Evolutionary conservation across 2,329 filamentous ascomycete species (phyloP), one percentile per base, ranked within the genome.

Genomic region (Colletotrichum godetiae): DNA sequence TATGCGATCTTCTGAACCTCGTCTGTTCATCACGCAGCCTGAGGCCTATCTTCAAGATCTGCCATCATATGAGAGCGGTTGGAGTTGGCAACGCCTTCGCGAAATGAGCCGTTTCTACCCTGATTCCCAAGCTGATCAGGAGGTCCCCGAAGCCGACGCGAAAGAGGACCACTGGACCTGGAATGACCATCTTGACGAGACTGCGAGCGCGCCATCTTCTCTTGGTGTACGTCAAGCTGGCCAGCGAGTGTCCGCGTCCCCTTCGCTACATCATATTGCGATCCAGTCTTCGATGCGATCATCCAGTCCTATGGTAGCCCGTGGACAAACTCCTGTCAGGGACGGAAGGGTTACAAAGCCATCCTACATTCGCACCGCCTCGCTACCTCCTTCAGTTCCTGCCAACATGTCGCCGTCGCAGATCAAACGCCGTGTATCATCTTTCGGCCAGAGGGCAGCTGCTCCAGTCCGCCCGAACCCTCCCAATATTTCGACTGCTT

Each of bases 21-120:
- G 93, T 10, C 87, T 96, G 13, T 96, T 93, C 81, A 87, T 95
- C 71, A 96, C 94, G 1, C 92, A 94, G 72, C 89, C 92, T 4
- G 91, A 93, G 76, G 92, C 92, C 1, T 96, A 96, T 76, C 83
- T 94, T 2, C 94, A 96, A 78, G 89, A 91, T 74, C 80, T 84
- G 15, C 82, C 86, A 37, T 85, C 88, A 5, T 87, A 88, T 49
- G 86, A 88, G 56, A 79, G 84, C 11, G 86, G 87, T 5, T 95
- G 92, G 92, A 91, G 90, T 1, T 96, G 94, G 94, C 91, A 91
- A 76, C 88, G 87, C 58, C 81, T 95, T 11, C 89, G 91, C 42
- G 88, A 91, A 76, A 83, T 95, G 29, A 90, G 88, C 61, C 87
- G 90, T 5, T 84, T 89, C 24, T 88, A 89, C 74, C 82, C 84